A percentile compares a stretch with the other conserved stretches of the same genome.
phyloP scores from a whole-genome alignment of 208 protist genomes.

The Porcisia deanei region DNA sequence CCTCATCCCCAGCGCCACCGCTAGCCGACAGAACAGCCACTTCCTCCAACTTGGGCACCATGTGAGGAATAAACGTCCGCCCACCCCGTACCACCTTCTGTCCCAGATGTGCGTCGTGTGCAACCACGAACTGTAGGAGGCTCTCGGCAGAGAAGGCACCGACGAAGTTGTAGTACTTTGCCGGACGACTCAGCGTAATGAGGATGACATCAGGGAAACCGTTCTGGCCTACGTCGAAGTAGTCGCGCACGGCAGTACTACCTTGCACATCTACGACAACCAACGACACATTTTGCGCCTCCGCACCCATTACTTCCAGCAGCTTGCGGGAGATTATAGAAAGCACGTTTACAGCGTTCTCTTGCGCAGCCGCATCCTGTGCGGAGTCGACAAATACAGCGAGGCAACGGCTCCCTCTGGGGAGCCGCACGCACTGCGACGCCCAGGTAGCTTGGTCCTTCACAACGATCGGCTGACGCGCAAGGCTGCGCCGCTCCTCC shows the following conservation, averaged over 20 bases:
- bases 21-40: not conserved
- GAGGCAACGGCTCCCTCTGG: conserved; percentile 32
- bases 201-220: conserved; percentile 39
- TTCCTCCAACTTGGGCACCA: conserved; percentile 28
- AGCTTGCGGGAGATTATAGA: conserved; percentile 24
- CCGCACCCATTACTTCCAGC: conserved; percentile 10
- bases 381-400: conserved; percentile 27
- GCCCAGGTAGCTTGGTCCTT: conserved; percentile 28
- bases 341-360: conserved; percentile 16
- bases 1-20: conserved; percentile 7
- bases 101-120: conserved; percentile 10
- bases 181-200: conserved; percentile 5
- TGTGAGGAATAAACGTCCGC: conserved; percentile 25
- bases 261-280: conserved; percentile 32
- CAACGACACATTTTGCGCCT: conserved; percentile 23
- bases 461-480: conserved; percentile 18
- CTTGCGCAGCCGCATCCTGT: conserved; percentile 7
- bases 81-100: conserved; percentile 16
- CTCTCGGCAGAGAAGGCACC: conserved; percentile 37
- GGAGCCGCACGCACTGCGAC: conserved; percentile 23
- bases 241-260: conserved; percentile 25
- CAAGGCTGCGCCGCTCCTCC: conserved; percentile 13
- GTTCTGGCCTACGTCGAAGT: conserved; percentile 31
- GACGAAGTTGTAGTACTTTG: conserved; percentile 37
- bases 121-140: conserved; percentile 32